Base-by-base conservation (phyloP, 2,329 filamentous ascomycete species). In the Purpureocillium takamizusanense region DNA sequence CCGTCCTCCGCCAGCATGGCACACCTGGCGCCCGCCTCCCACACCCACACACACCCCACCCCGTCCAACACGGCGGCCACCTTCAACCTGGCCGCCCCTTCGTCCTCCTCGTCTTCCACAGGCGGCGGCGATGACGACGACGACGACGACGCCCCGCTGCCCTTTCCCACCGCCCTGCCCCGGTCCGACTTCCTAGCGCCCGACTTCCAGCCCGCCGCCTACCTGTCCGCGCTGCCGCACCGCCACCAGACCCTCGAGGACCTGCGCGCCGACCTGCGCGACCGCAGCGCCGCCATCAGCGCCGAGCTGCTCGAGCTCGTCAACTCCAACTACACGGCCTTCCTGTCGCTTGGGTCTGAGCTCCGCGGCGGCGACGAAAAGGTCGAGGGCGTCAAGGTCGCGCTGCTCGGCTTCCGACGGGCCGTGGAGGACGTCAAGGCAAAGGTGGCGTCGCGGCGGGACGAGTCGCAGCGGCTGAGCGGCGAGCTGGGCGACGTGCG, bases 231-330 rank as follows among this genome's bases (percentile, higher is more conserved):
- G 2, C 73, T 95, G 2, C 78, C 80, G 15, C 81, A 92, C 55
- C 83, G 92, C 2, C 92, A 98, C 60, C 92, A 98, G 60, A 95
- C 90, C 1, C 84, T 98, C 35, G 89, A 95, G 57, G 92, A 98
- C 59, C 70, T 98, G 25, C 86, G 90, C 28, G 67, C 81, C 5
- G 94, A 98, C 54, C 71, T 98, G 13, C 81, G 89, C 33, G 78
- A 88, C 42, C 75, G 94, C 37, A 86, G 81, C 49, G 77, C 85
- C 49, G 74, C 82, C 15, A 81, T 98, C 44, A 85, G 81, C 52
- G 78, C 83, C 45, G 92, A 98, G 64, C 72, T 98, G 3, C 72
- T 98, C 14, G 90, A 95, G 63, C 76, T 98, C 7, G 92, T 98
- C 48, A 98, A 98, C 56, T 76, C 83, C 37, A 94, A 98, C 61